Evolutionary conservation across 768 basidiomycete genomes (phyloP).

Genomic region (Pulveroboletus sp.): DNA sequence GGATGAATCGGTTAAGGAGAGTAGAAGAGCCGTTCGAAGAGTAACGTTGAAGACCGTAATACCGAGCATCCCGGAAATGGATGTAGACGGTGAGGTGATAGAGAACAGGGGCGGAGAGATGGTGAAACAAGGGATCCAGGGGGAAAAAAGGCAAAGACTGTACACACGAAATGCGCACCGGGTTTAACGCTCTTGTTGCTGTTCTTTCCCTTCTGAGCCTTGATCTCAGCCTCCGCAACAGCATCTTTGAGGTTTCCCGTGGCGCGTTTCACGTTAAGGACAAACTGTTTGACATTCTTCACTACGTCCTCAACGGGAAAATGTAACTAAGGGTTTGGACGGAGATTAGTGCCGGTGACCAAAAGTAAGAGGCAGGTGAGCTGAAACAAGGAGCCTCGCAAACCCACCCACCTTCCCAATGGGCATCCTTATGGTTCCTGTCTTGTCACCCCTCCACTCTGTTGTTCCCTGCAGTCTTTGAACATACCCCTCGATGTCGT

Average conservation of each 20-base stretch:
- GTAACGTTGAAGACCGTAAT: background rate
- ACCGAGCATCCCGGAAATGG: slow-evolving; percentile 1
- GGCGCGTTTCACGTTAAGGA: slow-evolving; percentile 66
- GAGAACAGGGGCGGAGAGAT: background rate
- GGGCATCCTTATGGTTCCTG: slow-evolving; percentile 77
- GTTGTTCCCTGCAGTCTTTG: slow-evolving; percentile 72
- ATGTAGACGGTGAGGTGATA: background rate
- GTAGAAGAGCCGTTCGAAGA: background rate
- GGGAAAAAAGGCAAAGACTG: background rate
- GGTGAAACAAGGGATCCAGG: background rate
- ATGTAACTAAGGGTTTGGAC: slow-evolving; percentile 48
- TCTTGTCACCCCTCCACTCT: slow-evolving; percentile 92
- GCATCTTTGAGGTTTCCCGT: slow-evolving; percentile 63
- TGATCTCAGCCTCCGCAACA: slow-evolving; percentile 35
- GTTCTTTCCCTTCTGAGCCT: slow-evolving; percentile 35
- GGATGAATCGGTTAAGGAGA: background rate
- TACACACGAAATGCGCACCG: slow-evolving; percentile 18
- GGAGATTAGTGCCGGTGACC: background rate
- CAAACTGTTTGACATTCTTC: slow-evolving; percentile 73
- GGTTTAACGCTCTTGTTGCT: slow-evolving; percentile 44
- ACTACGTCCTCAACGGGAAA: slow-evolving; percentile 74
- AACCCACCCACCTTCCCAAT: slow-evolving; percentile 64
- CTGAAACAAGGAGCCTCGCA: background rate
- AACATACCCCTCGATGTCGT: slow-evolving; percentile 81
- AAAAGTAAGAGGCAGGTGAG: background rate